Percentiles rank a stretch among this genome's conserved stretches.
Conservation (phyloP, 768 basidiomycete species). For the Obba rivulosa region DNA sequence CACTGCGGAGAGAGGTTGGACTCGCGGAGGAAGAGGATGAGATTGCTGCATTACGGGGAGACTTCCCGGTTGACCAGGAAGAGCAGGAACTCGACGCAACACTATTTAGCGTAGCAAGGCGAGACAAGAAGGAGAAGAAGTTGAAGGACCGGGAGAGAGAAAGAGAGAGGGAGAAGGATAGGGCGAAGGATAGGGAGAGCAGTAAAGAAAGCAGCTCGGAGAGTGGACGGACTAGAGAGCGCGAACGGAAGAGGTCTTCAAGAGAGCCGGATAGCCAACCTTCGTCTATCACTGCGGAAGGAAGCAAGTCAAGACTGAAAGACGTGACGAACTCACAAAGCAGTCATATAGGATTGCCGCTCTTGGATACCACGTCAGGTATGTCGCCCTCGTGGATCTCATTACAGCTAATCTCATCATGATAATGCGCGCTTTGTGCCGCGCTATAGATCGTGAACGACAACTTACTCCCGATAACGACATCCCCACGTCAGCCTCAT, state of each 20-base stretch:
- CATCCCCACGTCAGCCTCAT: conserved; percentile 26
- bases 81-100: conserved; percentile 32
- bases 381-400: conserved; percentile 9
- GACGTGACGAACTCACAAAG: conserved; percentile 60
- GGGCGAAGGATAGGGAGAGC: conserved; percentile 17
- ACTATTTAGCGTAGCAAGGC: conserved; percentile 33
- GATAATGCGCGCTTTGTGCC: too few species aligned
- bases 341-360: conserved; percentile 29
- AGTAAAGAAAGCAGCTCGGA: conserved; percentile 10
- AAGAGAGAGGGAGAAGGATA: conserved; percentile 23
- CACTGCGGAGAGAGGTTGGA: conserved; percentile 48
- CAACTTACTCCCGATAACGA: conserved; percentile 33
- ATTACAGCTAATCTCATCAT: not conserved
- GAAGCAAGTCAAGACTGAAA: conserved; percentile 48
- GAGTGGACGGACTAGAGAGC: conserved; percentile 23
- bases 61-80: conserved; percentile 16
- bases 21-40: conserved; percentile 56
- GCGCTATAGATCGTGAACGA: conserved; percentile 29
- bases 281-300: conserved; percentile 24
- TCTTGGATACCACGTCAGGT: conserved; percentile 35
- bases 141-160: conserved; percentile 29
- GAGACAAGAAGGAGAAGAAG: conserved; percentile 47
- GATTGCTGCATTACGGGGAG: conserved; percentile 28
- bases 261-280: conserved; percentile 9
- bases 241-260: conserved; percentile 26